A percentile compares a stretch with the other conserved stretches of the same genome.
Conservation (phyloP, 148 eudicot genomes). For the Suaeda aralocaspica region DNA sequence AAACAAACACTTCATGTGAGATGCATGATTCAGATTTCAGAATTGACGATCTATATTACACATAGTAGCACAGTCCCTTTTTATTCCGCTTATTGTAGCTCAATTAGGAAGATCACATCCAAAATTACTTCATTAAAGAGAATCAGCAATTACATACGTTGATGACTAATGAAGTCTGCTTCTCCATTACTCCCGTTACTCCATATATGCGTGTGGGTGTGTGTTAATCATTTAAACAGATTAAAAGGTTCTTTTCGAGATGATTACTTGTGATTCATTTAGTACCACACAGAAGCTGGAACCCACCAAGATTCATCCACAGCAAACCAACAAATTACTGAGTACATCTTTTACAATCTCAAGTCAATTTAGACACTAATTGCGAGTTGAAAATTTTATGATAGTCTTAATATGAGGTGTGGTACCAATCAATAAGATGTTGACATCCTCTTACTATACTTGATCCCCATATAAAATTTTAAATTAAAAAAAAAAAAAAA, state of each 20-base stretch:
- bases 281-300: not conserved
- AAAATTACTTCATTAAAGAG: not conserved
- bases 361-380: too few relatives aligned
- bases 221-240: too few relatives aligned
- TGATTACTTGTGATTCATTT: not conserved
- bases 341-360: too few relatives aligned
- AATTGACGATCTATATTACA: not conserved
- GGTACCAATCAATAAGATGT: too few relatives aligned
- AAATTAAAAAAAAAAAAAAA: not conserved
- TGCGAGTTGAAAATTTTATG: not conserved
- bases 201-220: too few relatives aligned
- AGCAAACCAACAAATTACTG: not conserved
- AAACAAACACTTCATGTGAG: too few relatives aligned
- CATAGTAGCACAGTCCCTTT: not conserved
- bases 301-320: conserved; percentile 5
- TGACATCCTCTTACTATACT: too few relatives aligned
- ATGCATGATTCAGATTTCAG: too few relatives aligned
- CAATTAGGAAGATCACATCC: conserved; percentile 1
- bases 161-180: conserved; percentile 9
- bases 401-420: too few relatives aligned
- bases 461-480: too few relatives aligned
- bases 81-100: not conserved
- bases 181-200: not conserved
- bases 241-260: too few relatives aligned
- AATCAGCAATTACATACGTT: conserved; percentile 9